Percentiles rank a stretch among this genome's conserved stretches.
Conservation (phyloP, 768 basidiomycete genomes). For the Pleurotus sapidus region DNA sequence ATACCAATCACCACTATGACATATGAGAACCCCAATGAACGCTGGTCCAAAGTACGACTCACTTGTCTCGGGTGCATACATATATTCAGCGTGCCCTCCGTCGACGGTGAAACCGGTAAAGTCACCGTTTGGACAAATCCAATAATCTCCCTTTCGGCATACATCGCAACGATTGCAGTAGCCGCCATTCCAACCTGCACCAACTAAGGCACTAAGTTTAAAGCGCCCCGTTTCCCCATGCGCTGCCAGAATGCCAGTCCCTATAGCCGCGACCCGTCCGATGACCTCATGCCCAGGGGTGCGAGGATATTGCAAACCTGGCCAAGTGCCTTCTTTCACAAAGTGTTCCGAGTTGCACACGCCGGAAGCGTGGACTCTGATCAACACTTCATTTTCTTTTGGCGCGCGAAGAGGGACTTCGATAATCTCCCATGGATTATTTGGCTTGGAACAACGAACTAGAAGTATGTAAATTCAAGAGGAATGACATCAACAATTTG, state of each 20-base stretch:
- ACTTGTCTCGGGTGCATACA: conserved; percentile 9
- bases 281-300: conserved; percentile 9
- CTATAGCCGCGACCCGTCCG: conserved; percentile 6
- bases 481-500: background rate
- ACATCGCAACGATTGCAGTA: conserved; percentile 6
- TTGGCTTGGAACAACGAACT: background rate
- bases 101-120: conserved; percentile 10
- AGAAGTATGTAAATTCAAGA: background rate
- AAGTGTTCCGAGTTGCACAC: conserved; percentile 10
- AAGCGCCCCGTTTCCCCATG: conserved; percentile 1
- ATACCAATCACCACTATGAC: conserved; percentile 1
- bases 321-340: conserved; percentile 9
- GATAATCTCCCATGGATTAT: background rate
- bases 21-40: background rate
- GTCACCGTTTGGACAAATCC: conserved; percentile 3
- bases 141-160: conserved; percentile 9
- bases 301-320: conserved; percentile 7
- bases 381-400: conserved; percentile 2
- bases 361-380: conserved; percentile 9
- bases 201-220: conserved; percentile 6
- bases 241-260: background rate
- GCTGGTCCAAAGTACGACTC: background rate
- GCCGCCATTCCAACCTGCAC: conserved; percentile 10
- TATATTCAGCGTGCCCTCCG: conserved; percentile 10
- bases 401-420: background rate